phyloP scores from a whole-genome alignment of 768 basidiomycete species.

The Russula brevipes region DNA sequence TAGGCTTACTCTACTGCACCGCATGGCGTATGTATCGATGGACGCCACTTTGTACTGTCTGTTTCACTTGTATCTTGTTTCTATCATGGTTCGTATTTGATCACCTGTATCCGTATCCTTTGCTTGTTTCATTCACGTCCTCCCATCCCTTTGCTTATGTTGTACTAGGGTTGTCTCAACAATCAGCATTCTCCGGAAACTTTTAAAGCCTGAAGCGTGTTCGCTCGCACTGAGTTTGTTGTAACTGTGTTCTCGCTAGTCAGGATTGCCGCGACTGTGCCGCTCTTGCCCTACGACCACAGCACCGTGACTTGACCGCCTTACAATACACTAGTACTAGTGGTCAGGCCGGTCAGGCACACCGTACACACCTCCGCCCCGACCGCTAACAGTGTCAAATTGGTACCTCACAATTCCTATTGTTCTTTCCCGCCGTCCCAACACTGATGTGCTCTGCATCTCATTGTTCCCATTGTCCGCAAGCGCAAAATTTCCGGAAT shows the following conservation, averaged over 20 bases:
- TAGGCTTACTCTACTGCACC: conserved; percentile 1
- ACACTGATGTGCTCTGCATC: not conserved
- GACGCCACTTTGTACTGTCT: not conserved
- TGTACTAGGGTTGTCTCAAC: not conserved
- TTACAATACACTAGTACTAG: too few relatives aligned
- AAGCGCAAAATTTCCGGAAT: not conserved
- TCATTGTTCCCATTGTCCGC: conserved; percentile 2
- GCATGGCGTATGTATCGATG: not conserved
- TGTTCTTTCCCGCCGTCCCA: conserved; percentile 8
- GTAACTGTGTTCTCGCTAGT: too few relatives aligned
- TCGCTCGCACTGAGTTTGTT: too few relatives aligned
- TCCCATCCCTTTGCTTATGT: not conserved
- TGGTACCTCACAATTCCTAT: not conserved
- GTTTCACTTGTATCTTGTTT: not conserved
- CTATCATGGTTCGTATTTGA: too few relatives aligned
- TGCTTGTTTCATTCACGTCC: not conserved
- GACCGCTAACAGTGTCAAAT: not conserved
- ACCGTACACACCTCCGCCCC: not conserved
- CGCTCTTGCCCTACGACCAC: too few relatives aligned
- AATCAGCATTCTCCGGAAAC: too few relatives aligned
- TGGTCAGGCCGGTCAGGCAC: too few relatives aligned
- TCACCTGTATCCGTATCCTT: not conserved
- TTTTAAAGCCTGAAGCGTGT: too few relatives aligned
- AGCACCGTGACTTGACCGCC: too few relatives aligned
- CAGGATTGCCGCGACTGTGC: too few relatives aligned